phyloP scores from a whole-genome alignment of 2,329 filamentous ascomycete species.

The Huntiella decipiens region DNA sequence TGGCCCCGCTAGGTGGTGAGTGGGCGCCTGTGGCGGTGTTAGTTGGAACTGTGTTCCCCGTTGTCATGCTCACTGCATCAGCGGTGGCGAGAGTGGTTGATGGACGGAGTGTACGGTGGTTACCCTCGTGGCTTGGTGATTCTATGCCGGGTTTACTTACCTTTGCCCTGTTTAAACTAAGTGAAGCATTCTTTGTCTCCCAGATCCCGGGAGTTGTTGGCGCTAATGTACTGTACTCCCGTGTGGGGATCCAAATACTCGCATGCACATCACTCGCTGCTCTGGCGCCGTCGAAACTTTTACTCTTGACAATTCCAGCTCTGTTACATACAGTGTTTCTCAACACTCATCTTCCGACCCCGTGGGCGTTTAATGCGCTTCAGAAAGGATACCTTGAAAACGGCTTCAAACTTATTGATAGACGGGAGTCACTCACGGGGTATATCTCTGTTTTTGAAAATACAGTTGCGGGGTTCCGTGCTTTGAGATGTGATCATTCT shows the following conservation, averaged over 20 bases:
- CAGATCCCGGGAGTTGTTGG: conserved; percentile 36
- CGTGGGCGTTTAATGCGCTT: conserved; percentile 37
- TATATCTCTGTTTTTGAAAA: conserved; percentile 85
- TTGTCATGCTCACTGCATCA: conserved; percentile 45
- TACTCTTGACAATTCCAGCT: conserved; percentile 51
- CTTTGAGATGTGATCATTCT: conserved; percentile 86
- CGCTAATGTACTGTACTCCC: conserved; percentile 42
- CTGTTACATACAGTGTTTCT: conserved; percentile 49
- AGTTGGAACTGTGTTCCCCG: conserved; percentile 48
- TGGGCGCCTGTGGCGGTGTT: conserved; percentile 64
- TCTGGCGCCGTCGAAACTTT: conserved; percentile 23
- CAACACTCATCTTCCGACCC: conserved; percentile 55
- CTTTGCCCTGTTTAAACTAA: conserved; percentile 43
- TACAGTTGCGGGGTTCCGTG: conserved; percentile 47
- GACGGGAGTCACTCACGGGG: conserved; percentile 71
- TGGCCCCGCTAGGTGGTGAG: conserved; percentile 42
- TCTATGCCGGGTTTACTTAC: conserved; percentile 45
- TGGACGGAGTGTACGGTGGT: conserved; percentile 25
- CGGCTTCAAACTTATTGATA: conserved; percentile 59
- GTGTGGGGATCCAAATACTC: conserved; percentile 52
- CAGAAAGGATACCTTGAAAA: conserved; percentile 46
- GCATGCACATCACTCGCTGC: conserved; percentile 46
- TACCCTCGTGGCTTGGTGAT: conserved; percentile 39
- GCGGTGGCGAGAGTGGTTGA: conserved; percentile 35
- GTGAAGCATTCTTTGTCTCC: conserved; percentile 23